A percentile compares a stretch with the other conserved stretches of the same genome.
Conservation (phyloP, 352 stramenopile species). For the Phytopythium litorale region DNA sequence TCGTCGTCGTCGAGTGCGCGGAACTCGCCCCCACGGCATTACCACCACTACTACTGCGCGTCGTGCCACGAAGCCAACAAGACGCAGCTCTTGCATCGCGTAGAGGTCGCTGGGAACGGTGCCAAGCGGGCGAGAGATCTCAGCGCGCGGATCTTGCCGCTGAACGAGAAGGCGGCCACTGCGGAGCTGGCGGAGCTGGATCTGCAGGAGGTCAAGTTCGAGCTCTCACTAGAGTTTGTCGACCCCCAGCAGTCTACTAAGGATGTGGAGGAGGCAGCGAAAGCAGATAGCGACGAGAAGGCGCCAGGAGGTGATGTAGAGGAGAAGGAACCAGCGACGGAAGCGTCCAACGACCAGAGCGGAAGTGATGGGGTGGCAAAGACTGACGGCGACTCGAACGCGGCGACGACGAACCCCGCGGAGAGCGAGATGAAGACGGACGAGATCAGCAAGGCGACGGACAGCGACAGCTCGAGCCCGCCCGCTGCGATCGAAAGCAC, state of each 20-base stretch:
- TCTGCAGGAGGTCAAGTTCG: constrained; percentile 81
- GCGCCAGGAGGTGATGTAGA: constrained; percentile 12
- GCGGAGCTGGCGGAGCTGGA: constrained; percentile 68
- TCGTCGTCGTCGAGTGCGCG: constrained; percentile 51
- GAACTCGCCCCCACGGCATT: constrained; percentile 70
- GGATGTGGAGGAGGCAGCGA: constrained; percentile 16
- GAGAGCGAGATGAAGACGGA: constrained; percentile 21
- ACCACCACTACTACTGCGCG: constrained; percentile 79
- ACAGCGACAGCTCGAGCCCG: background rate
- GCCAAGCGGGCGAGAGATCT: constrained; percentile 67
- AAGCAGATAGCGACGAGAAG: constrained; percentile 13
- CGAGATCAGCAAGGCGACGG: constrained; percentile 5
- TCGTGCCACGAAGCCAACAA: constrained; percentile 74
- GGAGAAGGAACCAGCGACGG: constrained; percentile 7
- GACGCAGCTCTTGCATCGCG: constrained; percentile 65
- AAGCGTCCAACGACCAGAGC: background rate
- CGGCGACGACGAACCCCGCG: constrained; percentile 3
- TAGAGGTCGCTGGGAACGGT: constrained; percentile 60
- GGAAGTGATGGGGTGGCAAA: constrained; percentile 16
- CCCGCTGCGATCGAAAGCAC: constrained; percentile 24
- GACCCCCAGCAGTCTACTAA: constrained; percentile 24
- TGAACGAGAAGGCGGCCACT: constrained; percentile 56
- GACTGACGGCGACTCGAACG: constrained; percentile 2
- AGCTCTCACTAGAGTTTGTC: constrained; percentile 50
- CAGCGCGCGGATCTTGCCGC: constrained; percentile 49